Percentiles rank a stretch among this genome's conserved stretches.
These are phyloP conservation scores for Apiospora marii DNA, from an alignment of 2,329 filamentous ascomycete genomes.

Conservation along the genomic window DNA sequence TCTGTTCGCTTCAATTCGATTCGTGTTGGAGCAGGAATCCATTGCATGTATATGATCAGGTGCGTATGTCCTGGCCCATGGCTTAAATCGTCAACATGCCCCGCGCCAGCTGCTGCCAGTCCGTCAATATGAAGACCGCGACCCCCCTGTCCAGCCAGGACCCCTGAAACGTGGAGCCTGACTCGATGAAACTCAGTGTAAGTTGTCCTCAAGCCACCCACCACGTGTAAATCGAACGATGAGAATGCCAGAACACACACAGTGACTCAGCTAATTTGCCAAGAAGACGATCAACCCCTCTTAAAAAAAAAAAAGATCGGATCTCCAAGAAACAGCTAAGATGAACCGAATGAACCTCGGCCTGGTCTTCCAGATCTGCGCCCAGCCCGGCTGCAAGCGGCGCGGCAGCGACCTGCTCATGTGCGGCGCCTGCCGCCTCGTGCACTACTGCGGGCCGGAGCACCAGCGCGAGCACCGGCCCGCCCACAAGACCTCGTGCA, in stretches of 20 bases:
- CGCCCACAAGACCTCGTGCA: constrained; percentile 32
- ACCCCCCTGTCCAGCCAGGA: neutral
- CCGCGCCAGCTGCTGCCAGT: neutral
- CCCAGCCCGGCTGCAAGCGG: constrained; percentile 24
- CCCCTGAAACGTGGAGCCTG: neutral
- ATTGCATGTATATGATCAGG: too few species aligned
- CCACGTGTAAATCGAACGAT: neutral
- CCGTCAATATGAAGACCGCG: neutral
- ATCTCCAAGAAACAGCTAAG: neutral
- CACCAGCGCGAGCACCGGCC: constrained; percentile 33
- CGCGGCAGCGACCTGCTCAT: constrained; percentile 28
- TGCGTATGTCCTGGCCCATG: neutral
- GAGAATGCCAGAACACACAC: neutral
- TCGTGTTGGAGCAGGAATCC: neutral
- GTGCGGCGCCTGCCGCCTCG: constrained; percentile 31
- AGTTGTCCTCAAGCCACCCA: neutral
- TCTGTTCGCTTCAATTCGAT: neutral
- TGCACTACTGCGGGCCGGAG: constrained; percentile 32
- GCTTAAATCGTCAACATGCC: neutral
- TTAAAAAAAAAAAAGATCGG: neutral
- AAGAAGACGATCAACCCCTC: neutral
- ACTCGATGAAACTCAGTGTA: constrained; percentile 1
- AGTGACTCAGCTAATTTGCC: neutral
- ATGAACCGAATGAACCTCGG: constrained; percentile 32
- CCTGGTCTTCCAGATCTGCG: constrained; percentile 30